phyloP scores from a whole-genome alignment of 768 basidiomycete genomes.

The Amanita exitialis region DNA sequence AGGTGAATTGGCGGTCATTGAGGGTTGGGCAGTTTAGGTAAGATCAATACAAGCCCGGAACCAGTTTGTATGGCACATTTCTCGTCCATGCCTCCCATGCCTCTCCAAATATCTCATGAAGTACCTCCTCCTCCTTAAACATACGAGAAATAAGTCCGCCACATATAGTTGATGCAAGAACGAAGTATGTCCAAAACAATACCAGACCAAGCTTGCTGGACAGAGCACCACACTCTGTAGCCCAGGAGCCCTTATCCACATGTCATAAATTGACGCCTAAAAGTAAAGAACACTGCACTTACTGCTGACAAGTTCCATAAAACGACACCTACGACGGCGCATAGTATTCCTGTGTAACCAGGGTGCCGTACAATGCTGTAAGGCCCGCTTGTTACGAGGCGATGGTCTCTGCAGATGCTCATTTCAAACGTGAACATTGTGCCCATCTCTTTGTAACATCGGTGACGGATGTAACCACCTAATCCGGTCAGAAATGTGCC shows the following conservation, averaged over 20 bases:
- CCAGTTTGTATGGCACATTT: conserved; percentile 34
- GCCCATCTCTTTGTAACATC: conserved; percentile 37
- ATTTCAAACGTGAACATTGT: conserved; percentile 42
- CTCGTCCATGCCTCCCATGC: conserved; percentile 34
- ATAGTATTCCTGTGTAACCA: conserved; percentile 33
- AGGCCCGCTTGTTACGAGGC: conserved; percentile 36
- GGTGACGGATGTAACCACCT: conserved; percentile 31
- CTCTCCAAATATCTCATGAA: conserved; percentile 28
- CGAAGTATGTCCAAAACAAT: conserved; percentile 15
- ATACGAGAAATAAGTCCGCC: conserved; percentile 29
- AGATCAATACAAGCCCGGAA: conserved; percentile 35
- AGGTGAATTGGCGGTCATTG: conserved; percentile 15
- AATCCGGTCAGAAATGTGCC: conserved; percentile 27
- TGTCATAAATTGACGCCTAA: neutral
- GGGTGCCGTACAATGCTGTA: conserved; percentile 41
- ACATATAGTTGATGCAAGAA: conserved; percentile 20
- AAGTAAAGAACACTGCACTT: conserved; percentile 7
- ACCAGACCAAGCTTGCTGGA: conserved; percentile 20
- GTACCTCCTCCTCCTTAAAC: conserved; percentile 32
- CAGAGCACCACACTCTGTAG: conserved; percentile 30
- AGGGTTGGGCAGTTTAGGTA: neutral
- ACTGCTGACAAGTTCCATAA: conserved; percentile 27
- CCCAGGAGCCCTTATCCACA: conserved; percentile 32
- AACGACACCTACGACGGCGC: conserved; percentile 23
- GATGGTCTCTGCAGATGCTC: conserved; percentile 35